Conservation (phyloP, 257 asterid genomes). For the Hygrophila difformis region DNA sequence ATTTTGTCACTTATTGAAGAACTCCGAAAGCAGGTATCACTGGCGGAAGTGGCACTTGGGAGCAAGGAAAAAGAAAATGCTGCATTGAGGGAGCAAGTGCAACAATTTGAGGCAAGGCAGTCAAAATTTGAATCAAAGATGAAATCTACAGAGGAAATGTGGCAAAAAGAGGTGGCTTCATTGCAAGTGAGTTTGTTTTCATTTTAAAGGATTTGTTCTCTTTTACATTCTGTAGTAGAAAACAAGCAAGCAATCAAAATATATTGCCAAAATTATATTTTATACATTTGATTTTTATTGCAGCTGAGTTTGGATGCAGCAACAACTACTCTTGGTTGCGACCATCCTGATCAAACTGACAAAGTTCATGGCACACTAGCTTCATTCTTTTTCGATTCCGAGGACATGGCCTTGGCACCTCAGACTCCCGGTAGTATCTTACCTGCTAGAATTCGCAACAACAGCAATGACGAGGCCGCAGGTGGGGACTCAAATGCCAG, state of each 20-base stretch:
- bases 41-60: slow-evolving; percentile 46
- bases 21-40: slow-evolving; percentile 45
- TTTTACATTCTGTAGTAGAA: background rate
- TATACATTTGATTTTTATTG: background rate
- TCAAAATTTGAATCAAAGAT: slow-evolving; percentile 66
- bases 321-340: slow-evolving; percentile 42
- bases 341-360: slow-evolving; percentile 10
- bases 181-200: slow-evolving; percentile 58
- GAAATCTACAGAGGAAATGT: slow-evolving; percentile 83
- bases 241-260: too few relatives aligned
- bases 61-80: slow-evolving; percentile 73
- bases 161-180: slow-evolving; percentile 82
- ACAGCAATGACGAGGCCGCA: slow-evolving; percentile 24
- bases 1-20: slow-evolving; percentile 46
- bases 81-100: slow-evolving; percentile 55
- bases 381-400: slow-evolving; percentile 47
- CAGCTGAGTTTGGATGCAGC: slow-evolving; percentile 79
- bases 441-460: slow-evolving; percentile 27
- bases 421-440: slow-evolving; percentile 55
- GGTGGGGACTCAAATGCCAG: slow-evolving; percentile 36
- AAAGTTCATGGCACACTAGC: slow-evolving; percentile 9
- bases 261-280: too few relatives aligned
- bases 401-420: slow-evolving; percentile 48
- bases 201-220: background rate
- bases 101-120: slow-evolving; percentile 54